These are phyloP conservation scores for Pyrus bretschneideri DNA, from an alignment of 306 rosid species.

Conservation along the genomic window DNA sequence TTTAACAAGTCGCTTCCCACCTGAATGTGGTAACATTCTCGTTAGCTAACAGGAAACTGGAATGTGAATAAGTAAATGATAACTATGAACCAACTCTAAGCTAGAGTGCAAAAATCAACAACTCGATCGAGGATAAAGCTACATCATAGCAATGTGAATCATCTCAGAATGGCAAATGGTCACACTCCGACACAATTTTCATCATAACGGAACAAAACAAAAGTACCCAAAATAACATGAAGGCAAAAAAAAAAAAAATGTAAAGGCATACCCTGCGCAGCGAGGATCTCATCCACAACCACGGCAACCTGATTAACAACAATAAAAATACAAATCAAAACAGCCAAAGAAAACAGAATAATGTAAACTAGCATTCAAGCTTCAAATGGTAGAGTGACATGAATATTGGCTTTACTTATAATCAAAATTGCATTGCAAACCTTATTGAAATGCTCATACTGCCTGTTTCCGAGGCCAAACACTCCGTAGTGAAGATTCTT, in stretches of 20 bases:
- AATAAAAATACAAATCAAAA: constrained; percentile 3
- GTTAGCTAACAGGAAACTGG: background rate
- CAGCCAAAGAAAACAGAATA: background rate
- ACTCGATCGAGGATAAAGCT: background rate
- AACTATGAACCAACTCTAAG: background rate
- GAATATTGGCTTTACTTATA: background rate
- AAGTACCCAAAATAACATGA: background rate
- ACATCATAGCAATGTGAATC: background rate
- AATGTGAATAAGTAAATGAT: background rate
- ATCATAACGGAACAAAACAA: background rate
- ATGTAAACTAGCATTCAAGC: background rate
- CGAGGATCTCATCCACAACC: constrained; percentile 56
- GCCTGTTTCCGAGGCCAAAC: constrained; percentile 97
- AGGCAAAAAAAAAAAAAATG: background rate
- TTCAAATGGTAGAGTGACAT: background rate
- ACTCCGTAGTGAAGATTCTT: constrained; percentile 76
- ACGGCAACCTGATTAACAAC: constrained; percentile 53
- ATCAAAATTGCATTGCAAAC: constrained; percentile 31
- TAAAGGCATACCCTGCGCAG: constrained; percentile 57
- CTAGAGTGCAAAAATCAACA: background rate
- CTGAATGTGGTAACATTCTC: constrained; percentile 33
- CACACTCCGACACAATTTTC: background rate
- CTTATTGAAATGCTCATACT: constrained; percentile 98
- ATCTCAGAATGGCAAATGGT: background rate
- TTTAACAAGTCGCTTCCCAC: constrained; percentile 71